These are phyloP conservation scores for Oryza australiensis DNA, from an alignment of 176 grass and related monocot species.

Conservation along the genomic window DNA sequence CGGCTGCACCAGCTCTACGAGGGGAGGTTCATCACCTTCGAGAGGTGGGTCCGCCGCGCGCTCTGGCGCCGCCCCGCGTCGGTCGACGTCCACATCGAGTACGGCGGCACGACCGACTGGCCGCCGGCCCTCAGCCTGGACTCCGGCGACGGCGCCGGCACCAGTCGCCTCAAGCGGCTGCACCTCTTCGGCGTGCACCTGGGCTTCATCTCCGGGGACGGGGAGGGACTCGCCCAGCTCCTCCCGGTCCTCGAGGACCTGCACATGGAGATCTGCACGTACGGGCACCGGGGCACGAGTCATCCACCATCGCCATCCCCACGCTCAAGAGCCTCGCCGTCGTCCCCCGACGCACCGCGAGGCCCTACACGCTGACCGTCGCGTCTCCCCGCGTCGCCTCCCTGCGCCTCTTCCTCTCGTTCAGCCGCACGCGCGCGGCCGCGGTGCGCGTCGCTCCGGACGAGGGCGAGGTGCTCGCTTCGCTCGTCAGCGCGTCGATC, in stretches of 20 bases:
- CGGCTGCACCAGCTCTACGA: background rate
- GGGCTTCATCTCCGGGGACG: background rate
- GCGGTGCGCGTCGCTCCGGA: background rate
- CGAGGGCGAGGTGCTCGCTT: background rate
- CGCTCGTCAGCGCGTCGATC: slow-evolving; percentile 2
- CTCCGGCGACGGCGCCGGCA: background rate
- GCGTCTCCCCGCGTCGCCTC: background rate
- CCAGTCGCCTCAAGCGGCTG: background rate
- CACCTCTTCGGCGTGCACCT: background rate
- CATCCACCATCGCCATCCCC: background rate
- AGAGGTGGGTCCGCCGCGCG: slow-evolving; percentile 24
- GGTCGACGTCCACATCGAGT: background rate
- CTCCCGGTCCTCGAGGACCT: slow-evolving; percentile 14
- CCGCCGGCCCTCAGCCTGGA: background rate
- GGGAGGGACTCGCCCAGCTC: background rate
- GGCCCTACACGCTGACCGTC: background rate
- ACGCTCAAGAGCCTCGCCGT: slow-evolving; percentile 18
- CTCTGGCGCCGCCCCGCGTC: background rate
- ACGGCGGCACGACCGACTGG: no score
- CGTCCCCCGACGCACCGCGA: background rate
- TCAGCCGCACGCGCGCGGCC: background rate
- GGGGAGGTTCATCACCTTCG: background rate
- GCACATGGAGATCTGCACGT: background rate
- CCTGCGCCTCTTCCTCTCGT: background rate
- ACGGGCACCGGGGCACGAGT: background rate